Evolutionary conservation across 140 eudicot species (phyloP).

Genomic region (Stevia rebaudiana): DNA sequence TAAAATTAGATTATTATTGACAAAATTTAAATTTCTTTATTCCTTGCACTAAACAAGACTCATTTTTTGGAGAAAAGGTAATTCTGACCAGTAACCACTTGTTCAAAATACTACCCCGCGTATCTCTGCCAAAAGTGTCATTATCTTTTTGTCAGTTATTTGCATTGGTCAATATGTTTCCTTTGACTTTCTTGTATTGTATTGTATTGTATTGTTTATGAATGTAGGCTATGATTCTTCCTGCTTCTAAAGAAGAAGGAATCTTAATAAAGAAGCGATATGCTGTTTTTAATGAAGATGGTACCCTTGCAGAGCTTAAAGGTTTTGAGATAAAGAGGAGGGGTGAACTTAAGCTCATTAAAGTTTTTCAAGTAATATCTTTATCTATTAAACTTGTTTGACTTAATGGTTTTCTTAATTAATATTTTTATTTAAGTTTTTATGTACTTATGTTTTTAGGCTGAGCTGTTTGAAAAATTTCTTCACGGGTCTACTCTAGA

Average conservation of each 20-base stretch:
- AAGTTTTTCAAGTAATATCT: slow-evolving; percentile 88
- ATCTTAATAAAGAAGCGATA: slow-evolving; percentile 87
- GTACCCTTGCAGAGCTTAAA: slow-evolving; percentile 97
- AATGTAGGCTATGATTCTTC: slow-evolving; percentile 93
- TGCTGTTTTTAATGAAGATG: slow-evolving; percentile 99
- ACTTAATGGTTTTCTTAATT: background rate
- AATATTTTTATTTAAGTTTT: slow-evolving; percentile 7
- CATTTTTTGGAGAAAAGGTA: background rate
- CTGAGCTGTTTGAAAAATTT: slow-evolving; percentile 95
- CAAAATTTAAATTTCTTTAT: background rate
- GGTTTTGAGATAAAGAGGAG: slow-evolving; percentile 99
- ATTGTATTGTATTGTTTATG: too few species aligned
- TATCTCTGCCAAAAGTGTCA: background rate
- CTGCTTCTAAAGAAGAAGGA: slow-evolving; percentile 99
- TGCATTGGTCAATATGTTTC: slow-evolving; percentile 9
- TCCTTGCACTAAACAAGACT: background rate
- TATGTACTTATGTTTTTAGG: slow-evolving; percentile 46
- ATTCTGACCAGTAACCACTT: background rate
- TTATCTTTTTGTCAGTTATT: slow-evolving; percentile 4
- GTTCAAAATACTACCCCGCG: background rate
- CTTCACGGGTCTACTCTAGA: slow-evolving; percentile 91
- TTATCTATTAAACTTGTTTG: slow-evolving; percentile 12
- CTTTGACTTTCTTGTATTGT: background rate
- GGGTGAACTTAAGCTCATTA: slow-evolving; percentile 99
- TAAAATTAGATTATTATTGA: background rate